Conservation (phyloP, 2,329 filamentous ascomycete genomes). For the Mycosphaerella arachidis region DNA sequence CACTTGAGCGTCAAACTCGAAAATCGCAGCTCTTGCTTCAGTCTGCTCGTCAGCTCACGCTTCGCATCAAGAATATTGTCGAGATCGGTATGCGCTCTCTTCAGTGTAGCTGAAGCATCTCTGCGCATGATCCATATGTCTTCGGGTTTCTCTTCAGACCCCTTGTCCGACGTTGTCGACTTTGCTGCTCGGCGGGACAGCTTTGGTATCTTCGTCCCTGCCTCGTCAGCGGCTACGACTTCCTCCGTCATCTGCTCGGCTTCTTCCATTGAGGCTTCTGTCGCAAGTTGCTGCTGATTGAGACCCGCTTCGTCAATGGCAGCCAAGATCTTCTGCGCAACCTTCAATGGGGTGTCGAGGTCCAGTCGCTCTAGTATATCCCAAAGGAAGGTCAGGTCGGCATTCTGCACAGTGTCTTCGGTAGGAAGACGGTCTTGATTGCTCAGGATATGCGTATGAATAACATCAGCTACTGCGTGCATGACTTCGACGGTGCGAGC, state of each 20-base stretch:
- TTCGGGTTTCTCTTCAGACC: slow-evolving; percentile 26
- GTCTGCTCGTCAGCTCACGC: slow-evolving; percentile 51
- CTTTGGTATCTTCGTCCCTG: slow-evolving; percentile 46
- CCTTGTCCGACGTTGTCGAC: slow-evolving; percentile 4
- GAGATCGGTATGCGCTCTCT: slow-evolving; percentile 64
- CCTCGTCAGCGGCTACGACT: slow-evolving; percentile 62
- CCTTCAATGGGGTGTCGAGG: slow-evolving; percentile 60
- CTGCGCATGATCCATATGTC: slow-evolving; percentile 62
- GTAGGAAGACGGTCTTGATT: slow-evolving; percentile 23
- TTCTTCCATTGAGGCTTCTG: slow-evolving; percentile 66
- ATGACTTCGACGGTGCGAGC: slow-evolving; percentile 76
- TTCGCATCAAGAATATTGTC: slow-evolving; percentile 59
- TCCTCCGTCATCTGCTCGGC: slow-evolving; percentile 70
- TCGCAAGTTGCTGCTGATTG: slow-evolving; percentile 70
- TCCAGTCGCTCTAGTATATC: slow-evolving; percentile 53
- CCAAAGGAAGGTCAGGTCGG: slow-evolving; percentile 27
- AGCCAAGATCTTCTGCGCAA: slow-evolving; percentile 66
- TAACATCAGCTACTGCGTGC: slow-evolving; percentile 55
- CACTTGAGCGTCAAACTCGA: slow-evolving; percentile 71
- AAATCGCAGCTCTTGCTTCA: slow-evolving; percentile 57
- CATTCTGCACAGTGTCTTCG: slow-evolving; percentile 31
- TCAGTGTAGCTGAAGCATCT: slow-evolving; percentile 62
- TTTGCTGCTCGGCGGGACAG: slow-evolving; percentile 22
- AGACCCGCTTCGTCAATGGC: slow-evolving; percentile 92
- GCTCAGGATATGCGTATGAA: slow-evolving; percentile 32